Percentiles rank a stretch among this genome's conserved stretches.
Evolutionary conservation across 768 basidiomycete species (phyloP).

Genomic region (Russula compacta): DNA sequence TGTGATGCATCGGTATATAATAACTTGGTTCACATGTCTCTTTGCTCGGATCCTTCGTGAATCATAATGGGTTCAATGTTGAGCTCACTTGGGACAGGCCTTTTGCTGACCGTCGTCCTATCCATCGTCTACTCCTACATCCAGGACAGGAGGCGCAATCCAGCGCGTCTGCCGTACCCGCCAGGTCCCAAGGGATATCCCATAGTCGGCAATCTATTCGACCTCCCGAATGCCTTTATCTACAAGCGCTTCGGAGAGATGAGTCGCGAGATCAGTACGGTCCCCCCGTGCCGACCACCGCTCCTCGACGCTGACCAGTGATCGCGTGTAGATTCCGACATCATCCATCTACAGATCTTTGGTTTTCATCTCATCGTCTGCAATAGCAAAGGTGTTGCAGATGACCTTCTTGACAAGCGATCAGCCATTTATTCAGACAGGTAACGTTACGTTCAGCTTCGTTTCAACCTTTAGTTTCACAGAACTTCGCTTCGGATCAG

Average conservation of each 20-base stretch:
- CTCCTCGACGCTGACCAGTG: not conserved
- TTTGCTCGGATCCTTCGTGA: not conserved
- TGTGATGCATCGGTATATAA: not conserved
- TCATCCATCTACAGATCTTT: slow-evolving; percentile 25
- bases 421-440: slow-evolving; percentile 33
- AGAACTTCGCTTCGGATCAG: not conserved
- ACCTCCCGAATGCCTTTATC: slow-evolving; percentile 21
- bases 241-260: slow-evolving; percentile 18
- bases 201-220: slow-evolving; percentile 21
- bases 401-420: slow-evolving; percentile 32
- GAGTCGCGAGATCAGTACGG: slow-evolving; percentile 16
- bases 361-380: slow-evolving; percentile 27
- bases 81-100: not conserved
- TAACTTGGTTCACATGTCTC: not conserved
- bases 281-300: no score
- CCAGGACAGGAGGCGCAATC: slow-evolving; percentile 16
- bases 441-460: not conserved
- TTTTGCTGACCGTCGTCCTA: slow-evolving; percentile 1
- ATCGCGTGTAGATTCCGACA: slow-evolving; percentile 22
- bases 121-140: slow-evolving; percentile 6
- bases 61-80: slow-evolving; percentile 6
- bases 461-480: not conserved
- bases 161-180: slow-evolving; percentile 19
- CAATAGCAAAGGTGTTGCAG: slow-evolving; percentile 28
- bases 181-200: slow-evolving; percentile 22